Evolutionary conservation across 352 stramenopile species (phyloP), one percentile per base, ranked within the genome.

Genomic region (Chrysophaeum taylorii): DNA sequence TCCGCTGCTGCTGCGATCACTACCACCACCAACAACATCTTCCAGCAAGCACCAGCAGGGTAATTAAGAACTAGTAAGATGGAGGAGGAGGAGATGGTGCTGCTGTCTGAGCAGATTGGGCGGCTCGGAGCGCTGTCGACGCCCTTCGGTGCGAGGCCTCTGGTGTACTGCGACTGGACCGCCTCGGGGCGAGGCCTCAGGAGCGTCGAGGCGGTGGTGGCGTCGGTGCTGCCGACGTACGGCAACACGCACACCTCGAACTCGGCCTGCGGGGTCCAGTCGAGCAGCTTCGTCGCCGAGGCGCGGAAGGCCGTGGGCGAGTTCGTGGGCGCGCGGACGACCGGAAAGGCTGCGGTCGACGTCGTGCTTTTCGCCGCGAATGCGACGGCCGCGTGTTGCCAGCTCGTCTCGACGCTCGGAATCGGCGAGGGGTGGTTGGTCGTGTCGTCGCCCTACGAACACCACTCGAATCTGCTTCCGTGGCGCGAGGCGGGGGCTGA

Each of bases 391-490:
- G 91, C 90, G 16, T 75, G 92, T 12, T 82, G 82, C 71, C 92
- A 91, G 66, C 73, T 94, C 29, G 80, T 94, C 21, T 57, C 78
- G 21, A 79, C 85, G 48, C 75, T 94, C 0, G 85, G 85, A 0
- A 69, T 91, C 45, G 72, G 33, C 68, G 69, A 68, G 23, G 76
- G 71, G 76, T 84, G 68, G 0, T 84, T 91, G 0, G 85, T 96
- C 9, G 88, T 97, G 64, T 90, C 96, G 60, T 88, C 90, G 45
- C 93, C 93, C 5, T 97, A 95, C 68, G 94, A 97, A 76, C 94
- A 98, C 78, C 94, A 99, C 77, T 97, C 90, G 37, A 98, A 98
- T 80, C 73, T 98, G 18, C 77, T 99, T 14, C 93, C 93, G 2
- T 99, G 93, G 93, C 78, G 93, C 53, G 94, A 99, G 81, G 91